These are phyloP conservation scores for Xylaria sp. DNA, from an alignment of 2,329 filamentous ascomycete genomes.

Conservation along the genomic window DNA sequence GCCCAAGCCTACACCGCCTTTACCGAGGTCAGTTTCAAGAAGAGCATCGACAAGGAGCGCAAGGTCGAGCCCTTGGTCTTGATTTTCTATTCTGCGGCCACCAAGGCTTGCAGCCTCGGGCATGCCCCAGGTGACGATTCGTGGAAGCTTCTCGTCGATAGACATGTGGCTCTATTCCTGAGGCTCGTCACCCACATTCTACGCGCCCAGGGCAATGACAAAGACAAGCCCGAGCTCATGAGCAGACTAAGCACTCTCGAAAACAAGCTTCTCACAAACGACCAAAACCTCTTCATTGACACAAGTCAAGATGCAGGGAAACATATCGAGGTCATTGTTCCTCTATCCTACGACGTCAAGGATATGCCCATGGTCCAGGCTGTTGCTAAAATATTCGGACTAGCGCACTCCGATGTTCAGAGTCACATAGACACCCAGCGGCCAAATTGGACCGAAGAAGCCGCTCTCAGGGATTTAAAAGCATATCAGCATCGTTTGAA, in stretches of 20 bases:
- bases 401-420: constrained; percentile 83
- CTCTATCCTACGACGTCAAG: constrained; percentile 90
- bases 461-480: constrained; percentile 90
- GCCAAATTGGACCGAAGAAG: constrained; percentile 87
- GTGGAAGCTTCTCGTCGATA: constrained; percentile 92
- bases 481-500: constrained; percentile 90
- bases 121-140: constrained; percentile 82
- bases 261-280: constrained; percentile 92
- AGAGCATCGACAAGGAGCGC: constrained; percentile 92
- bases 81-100: constrained; percentile 96
- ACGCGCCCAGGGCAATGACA: constrained; percentile 84
- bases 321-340: constrained; percentile 83
- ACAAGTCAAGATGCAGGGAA: constrained; percentile 69
- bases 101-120: constrained; percentile 82
- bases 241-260: constrained; percentile 83
- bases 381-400: constrained; percentile 86
- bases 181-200: constrained; percentile 84
- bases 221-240: constrained; percentile 86
- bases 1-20: constrained; percentile 94
- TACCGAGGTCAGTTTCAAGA: constrained; percentile 87
- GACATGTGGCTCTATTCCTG: constrained; percentile 94
- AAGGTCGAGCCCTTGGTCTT: constrained; percentile 92
- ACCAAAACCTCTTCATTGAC: constrained; percentile 83
- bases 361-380: constrained; percentile 95
- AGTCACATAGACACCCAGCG: constrained; percentile 86